Base-by-base conservation (phyloP, 331 rosid species). In the Stylosanthes scabra region DNA sequence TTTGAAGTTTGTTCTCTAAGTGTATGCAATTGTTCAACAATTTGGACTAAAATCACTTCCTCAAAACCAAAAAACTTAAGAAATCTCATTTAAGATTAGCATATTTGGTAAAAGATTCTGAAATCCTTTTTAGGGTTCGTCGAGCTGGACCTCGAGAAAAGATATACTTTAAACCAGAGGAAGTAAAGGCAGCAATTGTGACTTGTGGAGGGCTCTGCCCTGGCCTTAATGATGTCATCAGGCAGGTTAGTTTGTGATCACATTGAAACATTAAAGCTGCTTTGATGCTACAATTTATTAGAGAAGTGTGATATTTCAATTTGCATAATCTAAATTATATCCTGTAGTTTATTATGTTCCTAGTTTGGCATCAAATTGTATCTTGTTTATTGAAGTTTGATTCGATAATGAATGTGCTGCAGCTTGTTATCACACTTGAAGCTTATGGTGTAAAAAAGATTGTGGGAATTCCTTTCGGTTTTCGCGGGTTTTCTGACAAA, bases 141-240 rank as follows among this genome's bases (percentile, higher is more conserved):
- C 96, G 97, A 83, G 99, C 99, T 79, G 99, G 99, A 56, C 99
- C 99, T 45, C 88, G 99, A 60, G 88, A 90, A 83, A 86, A 90
- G 65, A 95, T 95, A 77, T 95, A 87, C 71, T 95, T 87, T 77
- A 83, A 81, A 61, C 98, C 99, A 0, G 99, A 95, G 77, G 87
- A 86, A 81, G 99, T 95, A 70, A 95, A 92, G 83, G 98, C 99
- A 59, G 99, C 97, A 42, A 95, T 95, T 68, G 87, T 92, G 54
- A 95, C 98, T 57, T 95, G 99, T 76, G 99, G 99, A 70, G 99
- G 99, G 52, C 99, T 95, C 79, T 95, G 99, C 78, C 99, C 99
- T 71, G 99, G 99, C 78, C 98, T 95, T 52, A 95, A 95, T 72
- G 99, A 95, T 67, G 99, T 95, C 75, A 95, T 95, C 72, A 86